These are phyloP conservation scores for Sclerotinia subarctica DNA, from an alignment of 2,329 filamentous ascomycete species.

Conservation along the genomic window DNA sequence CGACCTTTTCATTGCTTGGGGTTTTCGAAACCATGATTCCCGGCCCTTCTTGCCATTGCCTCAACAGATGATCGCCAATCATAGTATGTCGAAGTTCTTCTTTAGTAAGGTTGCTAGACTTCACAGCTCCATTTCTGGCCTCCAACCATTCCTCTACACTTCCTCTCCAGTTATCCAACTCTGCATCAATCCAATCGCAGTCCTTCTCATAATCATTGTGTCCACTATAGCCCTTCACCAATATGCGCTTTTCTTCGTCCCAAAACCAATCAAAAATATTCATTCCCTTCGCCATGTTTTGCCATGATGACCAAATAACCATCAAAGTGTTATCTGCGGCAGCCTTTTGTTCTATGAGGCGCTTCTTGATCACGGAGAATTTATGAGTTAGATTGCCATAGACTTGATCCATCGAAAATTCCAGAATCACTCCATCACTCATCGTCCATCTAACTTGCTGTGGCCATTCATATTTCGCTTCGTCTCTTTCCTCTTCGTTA, in stretches of 20 bases:
- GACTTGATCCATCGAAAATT: background rate
- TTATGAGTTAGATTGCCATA: background rate
- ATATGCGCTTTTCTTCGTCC: conserved; percentile 10
- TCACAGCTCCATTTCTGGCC: background rate
- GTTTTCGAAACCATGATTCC: conserved; percentile 7
- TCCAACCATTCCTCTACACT: background rate
- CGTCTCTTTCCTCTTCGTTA: background rate
- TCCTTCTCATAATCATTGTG: background rate
- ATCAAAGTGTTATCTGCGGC: background rate
- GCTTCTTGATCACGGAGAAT: background rate
- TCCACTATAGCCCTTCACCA: conserved; percentile 3
- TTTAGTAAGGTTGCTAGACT: background rate
- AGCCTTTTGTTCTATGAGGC: background rate
- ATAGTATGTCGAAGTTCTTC: background rate
- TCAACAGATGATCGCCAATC: background rate
- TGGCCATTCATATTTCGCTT: background rate
- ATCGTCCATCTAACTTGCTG: background rate
- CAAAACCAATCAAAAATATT: conserved; percentile 1
- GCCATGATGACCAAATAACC: background rate
- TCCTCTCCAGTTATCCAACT: background rate
- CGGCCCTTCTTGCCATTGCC: conserved; percentile 10
- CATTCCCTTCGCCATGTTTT: background rate
- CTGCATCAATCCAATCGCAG: background rate
- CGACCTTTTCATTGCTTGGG: background rate
- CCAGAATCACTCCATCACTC: conserved; percentile 2